Conservation (phyloP, 805 yeast species). For the Kluyveromyces starmeri region DNA sequence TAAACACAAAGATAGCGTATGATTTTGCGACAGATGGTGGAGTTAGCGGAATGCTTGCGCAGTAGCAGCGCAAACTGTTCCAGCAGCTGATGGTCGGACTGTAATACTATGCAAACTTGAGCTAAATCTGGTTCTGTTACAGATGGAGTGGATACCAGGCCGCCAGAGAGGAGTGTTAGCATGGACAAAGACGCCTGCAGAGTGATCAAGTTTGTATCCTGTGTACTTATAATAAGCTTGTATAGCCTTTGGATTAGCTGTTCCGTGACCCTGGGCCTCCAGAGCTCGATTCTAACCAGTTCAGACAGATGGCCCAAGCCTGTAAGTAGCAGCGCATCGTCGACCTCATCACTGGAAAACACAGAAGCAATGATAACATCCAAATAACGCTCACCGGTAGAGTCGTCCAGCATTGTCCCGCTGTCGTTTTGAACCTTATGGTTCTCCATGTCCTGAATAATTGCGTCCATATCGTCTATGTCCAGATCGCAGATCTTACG, state of each 20-base stretch:
- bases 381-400: constrained; percentile 1
- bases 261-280: constrained; percentile 1
- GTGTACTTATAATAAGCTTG: neutral
- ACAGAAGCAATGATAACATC: constrained; percentile 3
- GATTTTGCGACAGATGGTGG: neutral
- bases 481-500: too few relatives aligned
- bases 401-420: neutral
- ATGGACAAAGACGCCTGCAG: constrained; percentile 1
- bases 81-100: neutral
- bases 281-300: constrained; percentile 1
- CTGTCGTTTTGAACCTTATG: constrained; percentile 1
- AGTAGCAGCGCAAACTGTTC: constrained; percentile 1
- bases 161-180: neutral
- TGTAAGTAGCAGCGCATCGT: neutral
- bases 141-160: too few relatives aligned
- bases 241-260: neutral
- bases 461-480: constrained; percentile 4
- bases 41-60: neutral
- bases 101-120: constrained; percentile 1
- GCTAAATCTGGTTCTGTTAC: neutral
- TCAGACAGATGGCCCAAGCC: constrained; percentile 4
- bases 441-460: constrained; percentile 5
- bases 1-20: constrained; percentile 1
- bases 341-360: neutral
- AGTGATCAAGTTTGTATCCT: neutral